Conservation (phyloP, 2,329 filamentous ascomycete genomes). For the Bertia moriformis region DNA sequence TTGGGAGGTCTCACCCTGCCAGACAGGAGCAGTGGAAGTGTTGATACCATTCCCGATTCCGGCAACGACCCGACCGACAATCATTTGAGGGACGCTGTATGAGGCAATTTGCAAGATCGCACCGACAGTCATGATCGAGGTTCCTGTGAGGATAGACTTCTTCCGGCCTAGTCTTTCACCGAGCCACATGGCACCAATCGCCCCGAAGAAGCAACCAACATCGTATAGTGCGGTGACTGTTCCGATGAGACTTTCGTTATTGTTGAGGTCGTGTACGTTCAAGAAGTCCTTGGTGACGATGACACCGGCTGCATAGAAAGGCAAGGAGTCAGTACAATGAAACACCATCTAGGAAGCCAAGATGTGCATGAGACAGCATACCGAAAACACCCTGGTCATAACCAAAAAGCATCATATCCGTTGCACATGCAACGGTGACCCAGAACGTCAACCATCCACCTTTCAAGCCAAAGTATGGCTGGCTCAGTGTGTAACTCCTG, state of each 20-base stretch:
- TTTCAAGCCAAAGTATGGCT: neutral
- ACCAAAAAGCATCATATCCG: neutral
- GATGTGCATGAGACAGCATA: too few species aligned
- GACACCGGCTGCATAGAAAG: slow-evolving; percentile 28
- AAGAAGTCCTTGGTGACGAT: slow-evolving; percentile 37
- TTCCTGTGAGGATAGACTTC: neutral
- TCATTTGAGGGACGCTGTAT: neutral
- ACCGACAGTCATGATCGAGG: neutral
- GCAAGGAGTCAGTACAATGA: too few species aligned
- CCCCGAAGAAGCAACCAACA: slow-evolving; percentile 37
- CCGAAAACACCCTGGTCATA: neutral
- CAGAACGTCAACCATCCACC: neutral
- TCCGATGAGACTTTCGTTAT: too few species aligned
- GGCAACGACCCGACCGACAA: neutral
- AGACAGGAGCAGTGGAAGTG: neutral
- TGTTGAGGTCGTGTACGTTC: too few species aligned
- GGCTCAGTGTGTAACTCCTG: too few species aligned
- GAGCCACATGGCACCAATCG: neutral
- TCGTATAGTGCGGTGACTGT: slow-evolving; percentile 43
- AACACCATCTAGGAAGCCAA: too few species aligned
- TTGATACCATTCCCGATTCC: neutral
- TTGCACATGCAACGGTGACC: neutral
- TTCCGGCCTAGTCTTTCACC: neutral
- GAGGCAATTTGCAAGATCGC: neutral
- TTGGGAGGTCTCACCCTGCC: neutral